Percentiles rank a stretch among this genome's conserved stretches.
Conservation (phyloP, 2,329 filamentous ascomycete species). For the Cordyceps farinosa region DNA sequence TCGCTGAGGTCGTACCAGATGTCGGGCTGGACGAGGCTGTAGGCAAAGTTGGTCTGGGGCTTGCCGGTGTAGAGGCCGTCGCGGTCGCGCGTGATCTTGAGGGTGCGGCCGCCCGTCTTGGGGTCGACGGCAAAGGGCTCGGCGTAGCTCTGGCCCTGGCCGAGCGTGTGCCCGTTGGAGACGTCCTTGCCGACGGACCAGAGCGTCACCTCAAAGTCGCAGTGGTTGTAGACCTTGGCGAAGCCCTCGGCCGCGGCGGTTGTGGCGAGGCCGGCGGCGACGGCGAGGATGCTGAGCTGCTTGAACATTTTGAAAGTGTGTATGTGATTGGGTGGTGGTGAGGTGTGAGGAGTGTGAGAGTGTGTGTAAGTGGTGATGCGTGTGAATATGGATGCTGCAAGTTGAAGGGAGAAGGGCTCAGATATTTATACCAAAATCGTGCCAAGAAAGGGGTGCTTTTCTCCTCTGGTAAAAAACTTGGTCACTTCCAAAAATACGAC, state of each 20-base stretch:
- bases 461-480: neutral
- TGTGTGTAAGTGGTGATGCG: neutral
- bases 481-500: neutral
- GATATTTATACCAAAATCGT: neutral
- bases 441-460: neutral
- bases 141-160: constrained; percentile 27
- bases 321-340: neutral
- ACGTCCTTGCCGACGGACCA: constrained; percentile 37
- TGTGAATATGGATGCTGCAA: neutral
- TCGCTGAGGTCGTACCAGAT: constrained; percentile 41
- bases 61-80: constrained; percentile 38
- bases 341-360: neutral
- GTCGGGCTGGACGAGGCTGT: constrained; percentile 32
- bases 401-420: neutral
- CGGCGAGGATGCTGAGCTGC: constrained; percentile 21
- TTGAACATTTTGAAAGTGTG: constrained; percentile 10
- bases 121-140: constrained; percentile 36
- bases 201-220: constrained; percentile 32
- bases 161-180: constrained; percentile 26
- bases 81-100: constrained; percentile 35
- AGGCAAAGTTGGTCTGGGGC: constrained; percentile 40
- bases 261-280: constrained; percentile 22
- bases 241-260: constrained; percentile 30
- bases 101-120: constrained; percentile 35
- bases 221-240: constrained; percentile 37